Conservation (phyloP, 2,329 filamentous ascomycete species). For the Arthroderma sp. region DNA sequence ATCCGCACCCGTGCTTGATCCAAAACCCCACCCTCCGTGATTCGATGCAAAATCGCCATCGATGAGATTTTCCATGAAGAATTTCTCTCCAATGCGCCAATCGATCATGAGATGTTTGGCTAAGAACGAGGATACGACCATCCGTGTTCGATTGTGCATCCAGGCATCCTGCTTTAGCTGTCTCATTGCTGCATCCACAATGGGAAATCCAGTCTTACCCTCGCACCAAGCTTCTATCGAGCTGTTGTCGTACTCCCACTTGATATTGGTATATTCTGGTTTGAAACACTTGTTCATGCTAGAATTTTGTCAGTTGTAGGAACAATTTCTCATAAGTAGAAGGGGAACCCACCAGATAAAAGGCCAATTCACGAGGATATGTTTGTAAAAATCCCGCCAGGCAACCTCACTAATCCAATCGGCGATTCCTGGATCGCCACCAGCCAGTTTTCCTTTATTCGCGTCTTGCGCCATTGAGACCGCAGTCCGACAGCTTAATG, state of each 20-base stretch:
- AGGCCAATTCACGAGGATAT: conserved; percentile 74
- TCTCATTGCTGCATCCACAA: conserved; percentile 78
- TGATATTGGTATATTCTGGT: conserved; percentile 67
- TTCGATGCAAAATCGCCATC: conserved; percentile 73
- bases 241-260: conserved; percentile 62
- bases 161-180: conserved; percentile 56
- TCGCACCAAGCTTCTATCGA: conserved; percentile 62
- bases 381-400: conserved; percentile 80
- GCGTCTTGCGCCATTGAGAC: conserved; percentile 48
- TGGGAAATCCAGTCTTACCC: conserved; percentile 65
- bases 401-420: conserved; percentile 73
- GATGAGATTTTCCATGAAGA: conserved; percentile 69
- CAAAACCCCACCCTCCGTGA: conserved; percentile 57
- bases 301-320: background rate
- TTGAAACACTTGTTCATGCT: conserved; percentile 69
- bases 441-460: conserved; percentile 52
- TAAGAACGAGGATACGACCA: conserved; percentile 71
- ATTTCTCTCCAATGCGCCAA: conserved; percentile 69
- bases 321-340: background rate
- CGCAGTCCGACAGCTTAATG: conserved; percentile 53
- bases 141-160: conserved; percentile 77
- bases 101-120: conserved; percentile 69
- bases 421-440: conserved; percentile 50
- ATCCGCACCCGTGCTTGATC: conserved; percentile 59
- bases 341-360: conserved; percentile 38